Evolutionary conservation across 805 yeast species (phyloP).

Genomic region (Lachancea meyersii): DNA sequence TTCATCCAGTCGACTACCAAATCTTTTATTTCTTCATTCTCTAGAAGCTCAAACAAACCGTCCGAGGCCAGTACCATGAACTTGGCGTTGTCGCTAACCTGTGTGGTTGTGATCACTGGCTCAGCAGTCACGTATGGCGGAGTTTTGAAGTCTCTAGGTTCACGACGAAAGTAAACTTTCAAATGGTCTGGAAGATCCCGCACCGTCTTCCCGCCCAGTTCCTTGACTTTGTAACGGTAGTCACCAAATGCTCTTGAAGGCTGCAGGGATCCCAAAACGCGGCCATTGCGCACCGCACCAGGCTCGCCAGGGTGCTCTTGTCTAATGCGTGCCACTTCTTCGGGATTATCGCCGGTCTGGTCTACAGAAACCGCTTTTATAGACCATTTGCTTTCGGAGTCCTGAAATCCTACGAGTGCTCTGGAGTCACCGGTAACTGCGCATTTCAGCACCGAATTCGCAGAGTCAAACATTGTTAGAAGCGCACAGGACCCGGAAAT

Average conservation of each 20-base stretch:
- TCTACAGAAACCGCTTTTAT: conserved; percentile 82
- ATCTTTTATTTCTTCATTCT: conserved; percentile 88
- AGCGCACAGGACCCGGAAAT: conserved; percentile 93
- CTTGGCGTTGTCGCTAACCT: conserved; percentile 63
- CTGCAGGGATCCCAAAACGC: conserved; percentile 88
- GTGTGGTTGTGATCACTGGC: conserved; percentile 82
- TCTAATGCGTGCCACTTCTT: conserved; percentile 76
- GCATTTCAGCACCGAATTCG: conserved; percentile 63
- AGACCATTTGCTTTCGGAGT: conserved; percentile 68
- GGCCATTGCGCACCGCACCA: conserved; percentile 73
- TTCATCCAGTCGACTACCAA: conserved; percentile 93
- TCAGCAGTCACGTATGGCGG: conserved; percentile 98
- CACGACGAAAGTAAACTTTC: conserved; percentile 74
- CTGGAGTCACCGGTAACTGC: conserved; percentile 97
- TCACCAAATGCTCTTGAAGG: conserved; percentile 98
- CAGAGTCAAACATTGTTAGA: conserved; percentile 78
- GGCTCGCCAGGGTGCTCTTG: conserved; percentile 91
- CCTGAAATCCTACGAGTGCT: conserved; percentile 74
- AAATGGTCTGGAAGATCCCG: conserved; percentile 67
- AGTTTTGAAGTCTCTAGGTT: conserved; percentile 64
- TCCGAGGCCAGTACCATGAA: conserved; percentile 91
- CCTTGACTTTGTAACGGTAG: conserved; percentile 83
- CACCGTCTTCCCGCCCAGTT: conserved; percentile 36
- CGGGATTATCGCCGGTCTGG: conserved; percentile 88
- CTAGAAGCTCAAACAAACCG: conserved; percentile 85